Evolutionary conservation across 805 yeast genomes (phyloP), one percentile per base, ranked within the genome.

Genomic region (Wickerhamomyces kurtzmanii): DNA sequence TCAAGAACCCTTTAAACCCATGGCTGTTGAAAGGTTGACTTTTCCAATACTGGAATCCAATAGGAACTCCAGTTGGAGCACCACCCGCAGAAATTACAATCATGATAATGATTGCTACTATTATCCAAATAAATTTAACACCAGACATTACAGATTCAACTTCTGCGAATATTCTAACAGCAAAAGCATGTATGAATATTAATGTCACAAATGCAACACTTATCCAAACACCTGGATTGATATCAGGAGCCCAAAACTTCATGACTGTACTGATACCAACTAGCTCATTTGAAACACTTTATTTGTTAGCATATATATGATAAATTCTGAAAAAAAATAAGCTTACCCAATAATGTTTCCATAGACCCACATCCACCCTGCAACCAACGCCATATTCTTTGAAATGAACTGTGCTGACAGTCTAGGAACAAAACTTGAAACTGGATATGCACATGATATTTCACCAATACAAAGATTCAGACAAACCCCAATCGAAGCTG

Each of bases 31-130:
- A 61, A 61, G 14, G 58, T 40, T 32, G 56, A 42, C 12, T 10
- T 43, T 63, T 56, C 67, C 66, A 60, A 47, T 60, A 60, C 43
- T 65, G 49, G 50, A 60, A 61, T 14, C 66, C 66, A 23, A 60
- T 48, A 13, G 67, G 64, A 28, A 49, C 40, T 10, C 66, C 65
- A 6, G 59, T 54, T 28, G 45, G 33, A 26, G 64, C 65, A 10
- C 59, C 65, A 37, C 65, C 66, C 36, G 60, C 53, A 14, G 58
- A 62, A 56, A 59, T 61, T 39, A 54, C 48, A 33, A 61, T 51
- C 19, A 64, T 65, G 34, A 59, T 59, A 20, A 61, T 33, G 27
- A 61, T 39, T 62, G 64, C 60, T 21, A 63, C 65, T 12, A 53
- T 45, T 13, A 61, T 58, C 27, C 65, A 65, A 22, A 61, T 27